Conservation (phyloP, 352 stramenopile genomes). For the Achlya hypogyna region DNA sequence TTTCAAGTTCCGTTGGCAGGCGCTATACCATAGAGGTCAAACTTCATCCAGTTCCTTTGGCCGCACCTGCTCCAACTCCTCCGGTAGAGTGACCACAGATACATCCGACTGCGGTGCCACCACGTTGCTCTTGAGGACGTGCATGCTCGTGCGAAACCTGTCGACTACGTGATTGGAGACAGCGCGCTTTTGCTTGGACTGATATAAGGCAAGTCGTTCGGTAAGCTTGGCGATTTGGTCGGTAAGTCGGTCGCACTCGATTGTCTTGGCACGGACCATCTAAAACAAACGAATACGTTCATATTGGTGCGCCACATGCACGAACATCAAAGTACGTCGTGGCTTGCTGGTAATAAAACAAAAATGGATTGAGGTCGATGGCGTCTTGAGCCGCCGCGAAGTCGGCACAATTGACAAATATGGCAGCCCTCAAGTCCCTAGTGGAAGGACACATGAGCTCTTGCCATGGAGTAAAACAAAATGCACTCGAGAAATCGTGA, state of each 20-base stretch:
- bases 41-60: too few relatives aligned
- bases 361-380: background rate
- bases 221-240: background rate
- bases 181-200: background rate
- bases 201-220: background rate
- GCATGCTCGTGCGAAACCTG: background rate
- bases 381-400: background rate
- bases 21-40: too few relatives aligned
- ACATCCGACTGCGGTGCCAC: background rate
- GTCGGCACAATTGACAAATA: background rate
- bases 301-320: background rate
- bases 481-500: constrained; percentile 1
- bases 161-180: background rate
- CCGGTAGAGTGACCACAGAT: background rate
- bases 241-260: background rate
- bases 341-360: constrained; percentile 1
- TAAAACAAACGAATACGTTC: background rate
- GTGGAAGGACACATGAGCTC: background rate
- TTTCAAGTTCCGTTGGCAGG: background rate
- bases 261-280: background rate
- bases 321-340: background rate
- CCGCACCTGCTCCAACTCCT: too few relatives aligned
- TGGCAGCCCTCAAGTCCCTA: background rate
- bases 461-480: background rate
- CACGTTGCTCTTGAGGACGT: background rate